A percentile compares a stretch with the other conserved stretches of the same genome.
Conservation (phyloP, 768 basidiomycete genomes). For the Mycena alexandri region DNA sequence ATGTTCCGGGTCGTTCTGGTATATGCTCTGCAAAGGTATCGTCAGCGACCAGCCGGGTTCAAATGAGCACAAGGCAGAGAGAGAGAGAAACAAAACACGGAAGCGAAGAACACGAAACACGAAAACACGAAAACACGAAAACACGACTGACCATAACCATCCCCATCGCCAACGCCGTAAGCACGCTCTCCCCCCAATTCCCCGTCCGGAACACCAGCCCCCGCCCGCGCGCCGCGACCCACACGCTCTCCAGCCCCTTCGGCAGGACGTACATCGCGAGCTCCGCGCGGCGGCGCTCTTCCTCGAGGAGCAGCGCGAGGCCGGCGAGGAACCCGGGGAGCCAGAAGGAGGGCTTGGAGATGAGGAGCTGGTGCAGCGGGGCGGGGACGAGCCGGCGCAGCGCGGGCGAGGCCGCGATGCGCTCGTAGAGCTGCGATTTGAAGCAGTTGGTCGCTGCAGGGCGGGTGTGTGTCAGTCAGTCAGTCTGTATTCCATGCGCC, state of each 20-base stretch:
- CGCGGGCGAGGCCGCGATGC: slow-evolving; percentile 52
- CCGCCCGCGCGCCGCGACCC: slow-evolving; percentile 82
- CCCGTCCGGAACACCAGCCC: slow-evolving; percentile 82
- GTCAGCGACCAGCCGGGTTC: slow-evolving; percentile 10
- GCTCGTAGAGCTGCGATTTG: slow-evolving; percentile 69
- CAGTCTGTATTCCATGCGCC: too few species aligned
- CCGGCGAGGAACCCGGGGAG: slow-evolving; percentile 80
- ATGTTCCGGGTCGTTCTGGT: slow-evolving; percentile 71
- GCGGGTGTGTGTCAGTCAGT: not conserved
- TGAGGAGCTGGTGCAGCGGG: slow-evolving; percentile 56
- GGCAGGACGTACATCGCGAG: slow-evolving; percentile 94
- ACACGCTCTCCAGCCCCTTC: slow-evolving; percentile 91
- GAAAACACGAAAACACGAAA: slow-evolving; percentile 7
- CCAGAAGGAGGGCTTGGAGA: slow-evolving; percentile 81
- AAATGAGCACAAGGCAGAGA: too few species aligned
- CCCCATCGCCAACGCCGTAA: slow-evolving; percentile 28
- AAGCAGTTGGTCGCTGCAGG: slow-evolving; percentile 71
- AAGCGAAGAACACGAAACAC: too few species aligned
- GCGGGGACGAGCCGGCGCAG: slow-evolving; percentile 39
- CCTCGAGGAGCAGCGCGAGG: slow-evolving; percentile 87
- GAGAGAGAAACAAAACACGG: too few species aligned
- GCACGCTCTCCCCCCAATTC: slow-evolving; percentile 68
- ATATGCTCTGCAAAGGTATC: slow-evolving; percentile 67
- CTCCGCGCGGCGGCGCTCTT: slow-evolving; percentile 88
- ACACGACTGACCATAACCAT: slow-evolving; percentile 60